A percentile compares a stretch with the other conserved stretches of the same genome.
These are phyloP conservation scores for Xylariomycetidae sp. DNA, from an alignment of 2,329 filamentous ascomycete species.

Conservation along the genomic window DNA sequence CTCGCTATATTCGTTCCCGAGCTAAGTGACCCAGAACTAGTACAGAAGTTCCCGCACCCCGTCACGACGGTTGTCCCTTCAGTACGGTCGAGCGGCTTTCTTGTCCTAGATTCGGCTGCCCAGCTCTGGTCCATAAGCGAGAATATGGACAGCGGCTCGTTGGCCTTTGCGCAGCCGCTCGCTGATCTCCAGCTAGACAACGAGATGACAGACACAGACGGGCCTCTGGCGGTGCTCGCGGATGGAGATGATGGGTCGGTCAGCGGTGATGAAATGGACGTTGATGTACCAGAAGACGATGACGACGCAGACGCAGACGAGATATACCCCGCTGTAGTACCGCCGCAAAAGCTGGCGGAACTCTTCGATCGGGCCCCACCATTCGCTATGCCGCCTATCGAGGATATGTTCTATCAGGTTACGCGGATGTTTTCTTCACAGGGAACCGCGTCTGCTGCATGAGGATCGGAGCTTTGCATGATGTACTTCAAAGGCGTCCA, in stretches of 20 bases:
- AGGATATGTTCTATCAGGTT: slow-evolving; percentile 73
- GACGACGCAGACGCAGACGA: slow-evolving; percentile 45
- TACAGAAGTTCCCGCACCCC: slow-evolving; percentile 50
- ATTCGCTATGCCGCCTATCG: slow-evolving; percentile 65
- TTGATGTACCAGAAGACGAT: slow-evolving; percentile 43
- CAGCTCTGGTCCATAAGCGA: slow-evolving; percentile 63
- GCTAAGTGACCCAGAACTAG: slow-evolving; percentile 53
- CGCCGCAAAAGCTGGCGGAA: slow-evolving; percentile 62
- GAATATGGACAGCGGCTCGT: slow-evolving; percentile 49
- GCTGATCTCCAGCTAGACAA: slow-evolving; percentile 47
- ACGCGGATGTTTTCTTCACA: slow-evolving; percentile 59
- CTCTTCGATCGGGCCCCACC: slow-evolving; percentile 67
- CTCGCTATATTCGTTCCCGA: slow-evolving; percentile 65
- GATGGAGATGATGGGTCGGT: slow-evolving; percentile 35
- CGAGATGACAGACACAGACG: slow-evolving; percentile 21
- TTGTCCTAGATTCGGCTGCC: slow-evolving; percentile 71
- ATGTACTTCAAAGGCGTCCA: no score
- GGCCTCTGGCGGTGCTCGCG: slow-evolving; percentile 26
- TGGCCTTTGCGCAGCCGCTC: slow-evolving; percentile 50
- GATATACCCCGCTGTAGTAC: slow-evolving; percentile 55
- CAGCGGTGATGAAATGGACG: slow-evolving; percentile 40
- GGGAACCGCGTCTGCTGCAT: slow-evolving; percentile 32
- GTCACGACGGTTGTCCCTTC: slow-evolving; percentile 65
- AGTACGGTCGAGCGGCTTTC: slow-evolving; percentile 63
- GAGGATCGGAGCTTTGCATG: no score